A percentile compares a stretch with the other conserved stretches of the same genome.
Evolutionary conservation across 2,329 filamentous ascomycete species (phyloP).

Genomic region (Aulographum hederae): DNA sequence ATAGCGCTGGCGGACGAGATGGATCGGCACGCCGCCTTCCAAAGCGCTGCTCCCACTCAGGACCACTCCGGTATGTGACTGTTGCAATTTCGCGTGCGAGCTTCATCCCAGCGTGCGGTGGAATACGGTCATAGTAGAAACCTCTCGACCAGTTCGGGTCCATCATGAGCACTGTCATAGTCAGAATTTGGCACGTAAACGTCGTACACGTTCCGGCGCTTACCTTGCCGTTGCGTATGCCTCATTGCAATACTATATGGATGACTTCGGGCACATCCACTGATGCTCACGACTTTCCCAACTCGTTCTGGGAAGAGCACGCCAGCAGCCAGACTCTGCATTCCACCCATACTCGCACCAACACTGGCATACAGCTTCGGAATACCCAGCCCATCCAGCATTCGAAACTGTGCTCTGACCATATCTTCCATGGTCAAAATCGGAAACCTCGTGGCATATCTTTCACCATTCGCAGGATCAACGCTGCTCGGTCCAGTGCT

Average conservation of each 20-base stretch:
- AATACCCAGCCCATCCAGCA: conserved; percentile 66
- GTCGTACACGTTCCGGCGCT: conserved; percentile 2
- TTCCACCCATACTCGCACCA: conserved; percentile 93
- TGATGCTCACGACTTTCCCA: conserved; percentile 69
- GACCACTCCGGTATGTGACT: conserved; percentile 88
- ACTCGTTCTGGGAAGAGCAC: conserved; percentile 70
- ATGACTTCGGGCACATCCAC: conserved; percentile 83
- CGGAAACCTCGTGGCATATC: conserved; percentile 86
- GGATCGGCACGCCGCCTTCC: conserved; percentile 73
- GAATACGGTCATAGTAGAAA: conserved; percentile 68
- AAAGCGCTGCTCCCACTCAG: conserved; percentile 94
- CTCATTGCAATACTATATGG: conserved; percentile 98
- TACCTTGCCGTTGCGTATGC: conserved; percentile 76
- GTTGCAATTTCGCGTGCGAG: conserved; percentile 93
- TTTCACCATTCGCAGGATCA: conserved; percentile 73
- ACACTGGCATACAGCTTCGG: conserved; percentile 75
- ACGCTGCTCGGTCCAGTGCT: conserved; percentile 80
- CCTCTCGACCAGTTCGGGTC: conserved; percentile 93
- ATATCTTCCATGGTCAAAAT: conserved; percentile 95
- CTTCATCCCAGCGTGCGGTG: conserved; percentile 94
- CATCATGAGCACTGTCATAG: conserved; percentile 69
- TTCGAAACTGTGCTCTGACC: conserved; percentile 84
- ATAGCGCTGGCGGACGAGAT: conserved; percentile 75
- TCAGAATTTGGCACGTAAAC: no score
- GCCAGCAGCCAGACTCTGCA: conserved; percentile 85